These are phyloP conservation scores for Daldinia caldariorum DNA, from an alignment of 495 filamentous ascomycete genomes.

Conservation along the genomic window DNA sequence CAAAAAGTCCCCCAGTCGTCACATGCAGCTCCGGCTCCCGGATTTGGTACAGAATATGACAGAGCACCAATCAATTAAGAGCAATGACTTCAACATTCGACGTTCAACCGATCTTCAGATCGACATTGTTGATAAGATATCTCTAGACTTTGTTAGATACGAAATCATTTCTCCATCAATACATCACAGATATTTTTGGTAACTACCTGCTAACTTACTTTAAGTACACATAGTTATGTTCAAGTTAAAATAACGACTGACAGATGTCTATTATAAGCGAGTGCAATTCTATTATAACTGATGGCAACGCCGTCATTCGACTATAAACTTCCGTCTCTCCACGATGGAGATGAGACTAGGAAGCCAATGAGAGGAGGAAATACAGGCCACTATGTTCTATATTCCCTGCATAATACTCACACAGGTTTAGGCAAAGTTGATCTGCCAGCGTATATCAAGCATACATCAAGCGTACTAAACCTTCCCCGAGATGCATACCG, in stretches of 20 bases:
- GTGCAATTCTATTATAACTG: constrained; percentile 2
- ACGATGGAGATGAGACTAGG: constrained; percentile 18
- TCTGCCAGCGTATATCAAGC: constrained; percentile 9
- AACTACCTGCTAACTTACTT: not conserved
- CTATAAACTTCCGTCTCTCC: constrained; percentile 14
- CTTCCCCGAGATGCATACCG: constrained; percentile 12
- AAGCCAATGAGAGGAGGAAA: constrained; percentile 24
- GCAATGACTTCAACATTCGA: constrained; percentile 23
- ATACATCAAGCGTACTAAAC: constrained; percentile 9
- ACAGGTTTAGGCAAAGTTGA: constrained; percentile 22
- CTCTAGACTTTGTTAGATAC: constrained; percentile 6
- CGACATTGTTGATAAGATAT: constrained; percentile 32
- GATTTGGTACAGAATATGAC: constrained; percentile 31
- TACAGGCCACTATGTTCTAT: constrained; percentile 18
- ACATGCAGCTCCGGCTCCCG: constrained; percentile 37
- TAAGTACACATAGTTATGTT: not conserved
- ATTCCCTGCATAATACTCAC: constrained; percentile 25
- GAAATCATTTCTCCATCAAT: constrained; percentile 27
- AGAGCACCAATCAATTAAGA: constrained; percentile 19
- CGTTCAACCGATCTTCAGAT: constrained; percentile 34
- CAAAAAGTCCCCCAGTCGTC: constrained; percentile 25
- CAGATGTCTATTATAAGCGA: not conserved
- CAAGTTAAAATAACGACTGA: not conserved
- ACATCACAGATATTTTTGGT: constrained; percentile 14
- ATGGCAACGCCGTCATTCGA: constrained; percentile 8